Evolutionary conservation across 768 basidiomycete species (phyloP).

Genomic region (Paxillus involutus): DNA sequence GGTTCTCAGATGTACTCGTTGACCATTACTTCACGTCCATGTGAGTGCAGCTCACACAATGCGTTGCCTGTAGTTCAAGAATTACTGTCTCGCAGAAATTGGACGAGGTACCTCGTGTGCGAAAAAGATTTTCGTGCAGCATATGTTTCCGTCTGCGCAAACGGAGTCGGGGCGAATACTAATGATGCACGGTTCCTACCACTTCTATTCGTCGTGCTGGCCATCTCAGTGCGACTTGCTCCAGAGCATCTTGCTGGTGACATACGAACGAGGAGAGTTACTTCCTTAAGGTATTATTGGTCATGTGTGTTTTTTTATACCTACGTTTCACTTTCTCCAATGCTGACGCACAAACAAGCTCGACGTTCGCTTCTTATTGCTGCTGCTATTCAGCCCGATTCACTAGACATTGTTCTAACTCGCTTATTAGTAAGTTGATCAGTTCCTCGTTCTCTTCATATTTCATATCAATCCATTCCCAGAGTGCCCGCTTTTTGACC

Average conservation of each 20-base stretch:
- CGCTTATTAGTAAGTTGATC: slow-evolving; percentile 62
- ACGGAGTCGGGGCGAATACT: slow-evolving; percentile 62
- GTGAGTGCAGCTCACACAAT: slow-evolving; percentile 39
- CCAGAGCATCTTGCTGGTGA: slow-evolving; percentile 85
- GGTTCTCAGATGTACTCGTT: slow-evolving; percentile 73
- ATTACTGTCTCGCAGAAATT: slow-evolving; percentile 57
- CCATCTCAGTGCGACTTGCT: slow-evolving; percentile 81
- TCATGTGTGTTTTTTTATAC: slow-evolving; percentile 64
- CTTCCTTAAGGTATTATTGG: slow-evolving; percentile 92
- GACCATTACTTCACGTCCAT: slow-evolving; percentile 79
- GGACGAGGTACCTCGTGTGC: slow-evolving; percentile 90
- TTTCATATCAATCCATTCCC: slow-evolving; percentile 13
- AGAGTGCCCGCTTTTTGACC: slow-evolving; percentile 69
- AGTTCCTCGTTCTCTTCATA: background rate
- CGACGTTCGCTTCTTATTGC: slow-evolving; percentile 87
- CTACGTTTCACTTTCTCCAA: slow-evolving; percentile 4
- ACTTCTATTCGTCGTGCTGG: slow-evolving; percentile 89
- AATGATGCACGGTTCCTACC: slow-evolving; percentile 85
- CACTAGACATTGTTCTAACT: slow-evolving; percentile 87
- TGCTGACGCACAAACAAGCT: slow-evolving; percentile 46
- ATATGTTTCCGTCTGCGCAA: slow-evolving; percentile 64
- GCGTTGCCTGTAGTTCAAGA: background rate
- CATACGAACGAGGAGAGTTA: slow-evolving; percentile 69
- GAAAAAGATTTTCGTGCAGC: slow-evolving; percentile 78
- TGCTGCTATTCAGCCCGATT: slow-evolving; percentile 92